These are phyloP conservation scores for Aspergillus bombycis DNA, from an alignment of 2,329 filamentous ascomycete genomes.

Conservation along the genomic window DNA sequence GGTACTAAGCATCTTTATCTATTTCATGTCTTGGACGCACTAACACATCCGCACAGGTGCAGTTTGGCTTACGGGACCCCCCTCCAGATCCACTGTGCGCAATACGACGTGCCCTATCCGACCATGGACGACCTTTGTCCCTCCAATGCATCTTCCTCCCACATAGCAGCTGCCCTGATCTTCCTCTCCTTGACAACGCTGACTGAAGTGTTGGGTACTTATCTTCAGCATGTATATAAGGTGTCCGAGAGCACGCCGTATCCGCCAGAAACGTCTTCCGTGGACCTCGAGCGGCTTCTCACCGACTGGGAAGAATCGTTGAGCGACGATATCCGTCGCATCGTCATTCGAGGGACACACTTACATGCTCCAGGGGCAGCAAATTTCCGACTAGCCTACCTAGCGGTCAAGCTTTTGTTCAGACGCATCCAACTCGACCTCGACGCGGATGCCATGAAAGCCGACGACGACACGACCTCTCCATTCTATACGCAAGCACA, in stretches of 20 bases:
- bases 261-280: conserved; percentile 21
- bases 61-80: conserved; percentile 60
- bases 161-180: conserved; percentile 36
- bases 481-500: conserved; percentile 47
- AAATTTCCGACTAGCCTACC: conserved; percentile 56
- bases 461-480: conserved; percentile 21
- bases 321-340: conserved; percentile 39
- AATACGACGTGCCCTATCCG: conserved; percentile 55
- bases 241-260: conserved; percentile 32
- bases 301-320: conserved; percentile 52
- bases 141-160: conserved; percentile 15
- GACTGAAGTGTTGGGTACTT: conserved; percentile 48
- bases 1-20: conserved; percentile 41
- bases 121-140: conserved; percentile 38
- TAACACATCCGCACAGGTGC: conserved; percentile 40
- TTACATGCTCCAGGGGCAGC: conserved; percentile 50
- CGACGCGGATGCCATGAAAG: conserved; percentile 24
- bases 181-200: conserved; percentile 53
- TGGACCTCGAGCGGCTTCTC: conserved; percentile 43
- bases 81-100: conserved; percentile 48
- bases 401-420: conserved; percentile 53
- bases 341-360: conserved; percentile 49
- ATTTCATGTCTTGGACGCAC: background rate
- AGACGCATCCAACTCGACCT: conserved; percentile 53
- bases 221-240: conserved; percentile 37